Conservation (phyloP, 2,329 filamentous ascomycete species). For the Tolypocladium ovalisporum region DNA sequence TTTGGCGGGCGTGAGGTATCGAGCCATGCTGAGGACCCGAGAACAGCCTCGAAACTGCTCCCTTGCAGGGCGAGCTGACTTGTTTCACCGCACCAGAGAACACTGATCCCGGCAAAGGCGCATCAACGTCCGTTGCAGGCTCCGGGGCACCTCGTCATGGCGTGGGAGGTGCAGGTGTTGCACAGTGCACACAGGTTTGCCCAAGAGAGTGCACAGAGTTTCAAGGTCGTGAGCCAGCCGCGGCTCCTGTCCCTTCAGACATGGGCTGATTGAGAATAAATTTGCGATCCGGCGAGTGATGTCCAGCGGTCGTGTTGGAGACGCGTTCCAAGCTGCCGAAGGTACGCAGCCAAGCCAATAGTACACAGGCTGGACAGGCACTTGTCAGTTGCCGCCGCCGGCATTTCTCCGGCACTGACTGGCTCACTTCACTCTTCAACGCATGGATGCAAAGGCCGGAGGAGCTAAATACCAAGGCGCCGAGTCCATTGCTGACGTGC, state of each 20-base stretch:
- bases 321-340: neutral
- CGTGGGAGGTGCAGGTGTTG: neutral
- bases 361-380: neutral
- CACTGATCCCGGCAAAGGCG: neutral
- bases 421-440: neutral
- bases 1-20: constrained; percentile 82
- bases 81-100: neutral
- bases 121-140: neutral
- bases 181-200: neutral
- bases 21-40: constrained; percentile 46
- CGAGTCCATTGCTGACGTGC: neutral
- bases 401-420: constrained; percentile 1
- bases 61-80: neutral
- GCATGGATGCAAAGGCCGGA: neutral
- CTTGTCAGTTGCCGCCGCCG: neutral
- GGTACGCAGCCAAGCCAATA: neutral
- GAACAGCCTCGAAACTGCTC: neutral
- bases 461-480: neutral
- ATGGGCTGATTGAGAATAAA: neutral
- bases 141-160: neutral
- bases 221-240: neutral
- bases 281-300: neutral
- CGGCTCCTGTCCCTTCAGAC: neutral
- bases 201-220: neutral
- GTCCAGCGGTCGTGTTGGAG: neutral